Evolutionary conservation across 83 land plant genomes (phyloP).

Genomic region (Diphasiastrum complanatum): DNA sequence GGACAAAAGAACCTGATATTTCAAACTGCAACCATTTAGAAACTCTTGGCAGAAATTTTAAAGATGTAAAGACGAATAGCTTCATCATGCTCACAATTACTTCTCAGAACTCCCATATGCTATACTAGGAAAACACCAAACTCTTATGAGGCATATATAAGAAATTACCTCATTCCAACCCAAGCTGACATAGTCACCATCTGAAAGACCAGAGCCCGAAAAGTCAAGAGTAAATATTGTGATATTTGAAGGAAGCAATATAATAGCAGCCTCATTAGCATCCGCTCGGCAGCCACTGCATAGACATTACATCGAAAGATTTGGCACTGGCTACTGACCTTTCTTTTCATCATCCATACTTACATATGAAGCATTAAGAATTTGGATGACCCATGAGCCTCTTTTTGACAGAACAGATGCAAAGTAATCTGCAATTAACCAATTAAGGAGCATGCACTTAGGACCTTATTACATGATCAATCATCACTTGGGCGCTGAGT

Average conservation of each 20-base stretch:
- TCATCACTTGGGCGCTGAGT: no score
- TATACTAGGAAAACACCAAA: constrained; percentile 1
- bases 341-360: background rate
- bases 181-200: constrained; percentile 84
- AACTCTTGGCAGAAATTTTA: no score
- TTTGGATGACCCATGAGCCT: no score
- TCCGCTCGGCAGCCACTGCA: constrained; percentile 97
- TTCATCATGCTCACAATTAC: no score
- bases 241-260: constrained; percentile 82
- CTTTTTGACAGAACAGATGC: no score
- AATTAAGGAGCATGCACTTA: no score
- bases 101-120: background rate
- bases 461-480: no score
- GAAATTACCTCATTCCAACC: constrained; percentile 91
- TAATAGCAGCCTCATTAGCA: constrained; percentile 97
- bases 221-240: constrained; percentile 94
- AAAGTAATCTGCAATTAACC: no score
- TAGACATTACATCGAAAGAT: background rate
- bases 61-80: no score
- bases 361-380: background rate
- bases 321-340: background rate
- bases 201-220: constrained; percentile 96
- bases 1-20: no score
- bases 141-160: no score
- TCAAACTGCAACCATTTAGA: no score